These are phyloP conservation scores for Fistulinella prunicolor DNA, from an alignment of 768 basidiomycete genomes.

Conservation along the genomic window DNA sequence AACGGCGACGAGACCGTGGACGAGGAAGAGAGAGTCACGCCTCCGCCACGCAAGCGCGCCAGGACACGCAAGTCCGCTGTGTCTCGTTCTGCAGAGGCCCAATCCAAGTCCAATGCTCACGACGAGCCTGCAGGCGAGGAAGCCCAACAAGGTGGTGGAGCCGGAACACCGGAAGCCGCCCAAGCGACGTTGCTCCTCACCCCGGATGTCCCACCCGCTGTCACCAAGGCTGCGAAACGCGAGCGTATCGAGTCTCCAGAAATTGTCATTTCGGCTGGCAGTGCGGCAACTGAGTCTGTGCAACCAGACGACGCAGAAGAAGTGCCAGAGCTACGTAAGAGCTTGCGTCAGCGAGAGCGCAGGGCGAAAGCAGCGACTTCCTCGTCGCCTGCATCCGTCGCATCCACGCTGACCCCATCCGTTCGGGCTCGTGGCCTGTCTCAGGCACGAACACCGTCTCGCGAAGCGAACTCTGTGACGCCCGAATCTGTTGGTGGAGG, in stretches of 20 bases:
- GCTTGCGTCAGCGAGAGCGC: constrained; percentile 30
- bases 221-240: constrained; percentile 19
- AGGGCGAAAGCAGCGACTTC: constrained; percentile 17
- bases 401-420: constrained; percentile 31
- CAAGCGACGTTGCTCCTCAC: constrained; percentile 16
- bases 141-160: constrained; percentile 1
- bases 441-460: constrained; percentile 21
- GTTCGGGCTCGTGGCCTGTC: constrained; percentile 20
- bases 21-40: constrained; percentile 27
- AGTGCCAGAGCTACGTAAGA: constrained; percentile 25
- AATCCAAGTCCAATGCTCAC: constrained; percentile 3
- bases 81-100: constrained; percentile 6
- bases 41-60: constrained; percentile 32
- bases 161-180: neutral
- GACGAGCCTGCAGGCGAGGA: constrained; percentile 8
- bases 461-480: constrained; percentile 20
- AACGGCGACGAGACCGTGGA: constrained; percentile 33
- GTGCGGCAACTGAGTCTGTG: constrained; percentile 12
- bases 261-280: constrained; percentile 2
- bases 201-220: constrained; percentile 8
- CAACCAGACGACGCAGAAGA: constrained; percentile 21
- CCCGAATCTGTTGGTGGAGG: constrained; percentile 27
- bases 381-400: constrained; percentile 26
- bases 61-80: constrained; percentile 24
- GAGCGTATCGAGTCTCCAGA: constrained; percentile 22